Percentiles rank a stretch among this genome's conserved stretches.
Evolutionary conservation across 148 eudicot species (phyloP).

Genomic region (Cornus controversa): DNA sequence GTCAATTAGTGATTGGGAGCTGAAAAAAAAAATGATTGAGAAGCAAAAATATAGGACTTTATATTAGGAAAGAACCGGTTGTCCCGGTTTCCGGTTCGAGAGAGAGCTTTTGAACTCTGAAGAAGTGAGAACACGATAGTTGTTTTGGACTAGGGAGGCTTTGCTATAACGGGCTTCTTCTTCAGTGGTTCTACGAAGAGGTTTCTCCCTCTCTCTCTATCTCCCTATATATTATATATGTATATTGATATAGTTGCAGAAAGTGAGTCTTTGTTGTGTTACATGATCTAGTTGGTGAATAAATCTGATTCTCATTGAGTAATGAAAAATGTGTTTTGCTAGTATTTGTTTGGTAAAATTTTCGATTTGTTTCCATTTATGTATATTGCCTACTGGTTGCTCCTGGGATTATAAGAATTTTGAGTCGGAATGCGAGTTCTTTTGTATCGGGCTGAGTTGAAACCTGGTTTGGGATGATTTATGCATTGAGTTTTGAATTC

Average conservation of each 20-base stretch:
- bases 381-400: not conserved
- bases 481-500: not conserved
- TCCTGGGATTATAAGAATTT: not conserved
- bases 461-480: not conserved
- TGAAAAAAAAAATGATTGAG: too few species aligned
- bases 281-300: not conserved
- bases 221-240: not conserved
- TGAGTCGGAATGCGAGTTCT: not conserved
- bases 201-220: not conserved
- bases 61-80: not conserved
- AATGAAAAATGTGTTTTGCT: not conserved
- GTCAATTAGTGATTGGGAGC: too few species aligned
- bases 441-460: not conserved
- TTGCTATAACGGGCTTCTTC: not conserved
- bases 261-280: not conserved
- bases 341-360: not conserved
- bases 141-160: not conserved
- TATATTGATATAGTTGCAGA: not conserved
- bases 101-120: not conserved
- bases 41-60: not conserved
- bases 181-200: not conserved
- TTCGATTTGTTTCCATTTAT: not conserved
- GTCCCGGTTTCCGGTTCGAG: not conserved
- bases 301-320: not conserved
- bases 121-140: not conserved